Conservation (phyloP, 1,139 yeast species). For the Casaregolazyma lundiana region DNA sequence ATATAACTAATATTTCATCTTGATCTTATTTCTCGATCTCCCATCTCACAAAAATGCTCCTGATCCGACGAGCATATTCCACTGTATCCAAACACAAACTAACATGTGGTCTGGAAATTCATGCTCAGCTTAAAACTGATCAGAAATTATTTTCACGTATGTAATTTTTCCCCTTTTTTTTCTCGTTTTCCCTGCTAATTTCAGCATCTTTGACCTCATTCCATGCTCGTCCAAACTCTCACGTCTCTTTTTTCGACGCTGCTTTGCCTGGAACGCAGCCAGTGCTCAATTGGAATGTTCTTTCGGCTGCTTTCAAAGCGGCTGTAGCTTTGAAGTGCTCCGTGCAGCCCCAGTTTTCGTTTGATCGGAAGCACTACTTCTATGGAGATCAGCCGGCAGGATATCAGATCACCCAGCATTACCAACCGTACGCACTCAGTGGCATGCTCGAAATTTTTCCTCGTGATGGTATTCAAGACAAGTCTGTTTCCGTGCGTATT, state of each 20-base stretch:
- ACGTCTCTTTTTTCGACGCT: conserved; percentile 74
- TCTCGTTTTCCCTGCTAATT: conserved; percentile 1
- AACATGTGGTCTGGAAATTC: conserved; percentile 89
- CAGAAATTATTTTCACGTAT: conserved; percentile 66
- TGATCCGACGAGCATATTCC: not conserved
- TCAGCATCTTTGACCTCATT: conserved; percentile 37
- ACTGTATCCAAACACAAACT: conserved; percentile 28
- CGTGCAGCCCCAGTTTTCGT: conserved; percentile 54
- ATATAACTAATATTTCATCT: too few relatives aligned
- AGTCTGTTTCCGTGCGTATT: conserved; percentile 38
- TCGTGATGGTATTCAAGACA: conserved; percentile 47
- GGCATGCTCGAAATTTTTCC: conserved; percentile 53
- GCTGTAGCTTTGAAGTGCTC: conserved; percentile 66
- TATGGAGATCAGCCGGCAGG: conserved; percentile 97
- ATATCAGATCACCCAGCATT: conserved; percentile 90
- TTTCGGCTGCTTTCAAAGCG: conserved; percentile 64
- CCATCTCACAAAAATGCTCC: not conserved
- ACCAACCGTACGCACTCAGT: conserved; percentile 66
- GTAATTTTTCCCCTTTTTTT: conserved; percentile 38
- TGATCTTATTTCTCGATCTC: not conserved
- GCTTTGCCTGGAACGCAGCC: conserved; percentile 96
- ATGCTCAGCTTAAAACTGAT: conserved; percentile 75
- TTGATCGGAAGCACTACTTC: conserved; percentile 93
- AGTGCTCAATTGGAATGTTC: conserved; percentile 66
- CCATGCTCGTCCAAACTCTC: conserved; percentile 58